A percentile compares a stretch with the other conserved stretches of the same genome.
phyloP scores from a whole-genome alignment of 495 filamentous ascomycete species.

The Neurospora pannonica region DNA sequence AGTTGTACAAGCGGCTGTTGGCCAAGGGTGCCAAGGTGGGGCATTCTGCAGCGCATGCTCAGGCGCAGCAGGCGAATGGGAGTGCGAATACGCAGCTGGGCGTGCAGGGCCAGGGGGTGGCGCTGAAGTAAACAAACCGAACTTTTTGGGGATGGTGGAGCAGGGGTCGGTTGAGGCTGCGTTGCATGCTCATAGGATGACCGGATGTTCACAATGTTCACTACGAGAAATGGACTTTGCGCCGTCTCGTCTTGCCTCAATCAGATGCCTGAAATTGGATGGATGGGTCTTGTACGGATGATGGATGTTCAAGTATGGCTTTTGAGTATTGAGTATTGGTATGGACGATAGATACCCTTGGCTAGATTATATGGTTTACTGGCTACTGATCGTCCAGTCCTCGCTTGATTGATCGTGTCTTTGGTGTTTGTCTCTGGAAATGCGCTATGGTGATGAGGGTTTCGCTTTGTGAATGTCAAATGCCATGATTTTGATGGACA shows the following conservation, averaged over 20 bases:
- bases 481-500: neutral
- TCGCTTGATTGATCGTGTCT: neutral
- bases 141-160: neutral
- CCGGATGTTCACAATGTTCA: too few relatives aligned
- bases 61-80: neutral
- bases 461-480: neutral
- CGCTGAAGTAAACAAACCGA: neutral
- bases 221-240: neutral
- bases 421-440: neutral
- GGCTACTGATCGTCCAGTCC: neutral
- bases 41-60: neutral
- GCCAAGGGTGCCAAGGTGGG: conserved; percentile 42
- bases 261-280: neutral
- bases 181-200: too few relatives aligned
- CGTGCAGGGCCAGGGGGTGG: neutral
- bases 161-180: too few relatives aligned
- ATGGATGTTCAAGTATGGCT: neutral
- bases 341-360: neutral
- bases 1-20: conserved; percentile 46
- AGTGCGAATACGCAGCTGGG: neutral
- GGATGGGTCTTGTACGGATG: neutral
- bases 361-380: neutral
- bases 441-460: neutral
- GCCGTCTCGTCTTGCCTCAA: neutral
- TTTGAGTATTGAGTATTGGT: neutral